These are phyloP conservation scores for Emmonsiellopsis sp. DNA, from an alignment of 2,329 filamentous ascomycete genomes.

Conservation along the genomic window DNA sequence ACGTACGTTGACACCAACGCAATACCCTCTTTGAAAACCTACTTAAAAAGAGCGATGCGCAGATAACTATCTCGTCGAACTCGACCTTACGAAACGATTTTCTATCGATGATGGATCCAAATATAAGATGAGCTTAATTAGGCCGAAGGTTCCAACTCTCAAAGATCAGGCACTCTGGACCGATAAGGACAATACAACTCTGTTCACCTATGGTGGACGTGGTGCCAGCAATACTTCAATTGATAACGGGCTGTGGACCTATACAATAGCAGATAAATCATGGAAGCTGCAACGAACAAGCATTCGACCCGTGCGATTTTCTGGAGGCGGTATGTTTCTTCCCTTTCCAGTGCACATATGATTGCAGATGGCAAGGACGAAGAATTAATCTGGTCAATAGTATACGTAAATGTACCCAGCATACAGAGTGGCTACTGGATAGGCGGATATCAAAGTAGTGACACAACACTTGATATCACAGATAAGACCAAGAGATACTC, in stretches of 20 bases:
- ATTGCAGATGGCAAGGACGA: too few species aligned
- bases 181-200: not conserved
- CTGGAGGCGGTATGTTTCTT: not conserved
- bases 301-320: not conserved
- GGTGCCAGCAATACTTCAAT: not conserved
- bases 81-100: not conserved
- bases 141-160: not conserved
- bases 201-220: not conserved
- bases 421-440: not conserved
- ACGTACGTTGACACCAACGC: not conserved
- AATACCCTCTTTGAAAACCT: not conserved
- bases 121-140: not conserved
- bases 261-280: not conserved
- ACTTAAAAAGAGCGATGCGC: not conserved
- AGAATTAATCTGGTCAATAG: not conserved
- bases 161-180: not conserved
- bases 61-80: not conserved
- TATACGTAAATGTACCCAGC: not conserved
- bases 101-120: not conserved
- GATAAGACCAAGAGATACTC: not conserved
- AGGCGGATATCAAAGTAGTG: not conserved
- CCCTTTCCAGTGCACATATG: not conserved
- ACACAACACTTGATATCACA: not conserved
- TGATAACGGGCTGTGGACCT: not conserved
- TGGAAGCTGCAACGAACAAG: not conserved